These are phyloP conservation scores for Apiotrichum siamense DNA, from an alignment of 1,284 basidiomycete species.

Conservation along the genomic window DNA sequence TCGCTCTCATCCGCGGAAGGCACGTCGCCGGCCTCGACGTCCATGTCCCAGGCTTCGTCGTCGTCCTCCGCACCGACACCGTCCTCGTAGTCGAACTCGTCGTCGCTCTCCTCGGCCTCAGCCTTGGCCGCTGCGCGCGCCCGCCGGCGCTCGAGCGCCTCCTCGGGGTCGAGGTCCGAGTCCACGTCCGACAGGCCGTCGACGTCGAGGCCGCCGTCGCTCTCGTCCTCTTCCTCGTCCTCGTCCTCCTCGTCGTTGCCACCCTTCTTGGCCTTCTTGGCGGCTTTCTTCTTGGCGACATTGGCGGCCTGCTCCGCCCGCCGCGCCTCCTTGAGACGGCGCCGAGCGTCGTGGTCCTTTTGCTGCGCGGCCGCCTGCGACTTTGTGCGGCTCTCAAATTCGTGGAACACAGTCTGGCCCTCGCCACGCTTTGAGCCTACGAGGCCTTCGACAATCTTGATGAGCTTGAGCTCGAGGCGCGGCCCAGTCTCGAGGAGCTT, in stretches of 20 bases:
- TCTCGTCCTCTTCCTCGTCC: conserved; percentile 42
- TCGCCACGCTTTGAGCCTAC: conserved; percentile 62
- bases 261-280: conserved; percentile 34
- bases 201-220: too few relatives aligned
- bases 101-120: conserved; percentile 27
- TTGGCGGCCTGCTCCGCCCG: conserved; percentile 82
- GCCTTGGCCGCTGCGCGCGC: conserved; percentile 24
- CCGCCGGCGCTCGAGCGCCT: conserved; percentile 33
- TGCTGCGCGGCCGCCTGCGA: conserved; percentile 62
- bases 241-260: conserved; percentile 47
- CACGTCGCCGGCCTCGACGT: conserved; percentile 49
- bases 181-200: conserved; percentile 41
- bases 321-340: conserved; percentile 65
- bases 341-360: conserved; percentile 66
- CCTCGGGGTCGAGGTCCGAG: conserved; percentile 47
- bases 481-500: conserved; percentile 91
- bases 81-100: conserved; percentile 44
- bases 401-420: conserved; percentile 83
- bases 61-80: conserved; percentile 52
- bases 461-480: conserved; percentile 81
- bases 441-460: conserved; percentile 93
- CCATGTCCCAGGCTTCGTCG: conserved; percentile 48
- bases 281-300: conserved; percentile 63
- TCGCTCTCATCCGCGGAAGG: conserved; percentile 44
- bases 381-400: conserved; percentile 71